Conservation (phyloP, 2,329 filamentous ascomycete species). For the Neophaeococcomyces mojaviensis region DNA sequence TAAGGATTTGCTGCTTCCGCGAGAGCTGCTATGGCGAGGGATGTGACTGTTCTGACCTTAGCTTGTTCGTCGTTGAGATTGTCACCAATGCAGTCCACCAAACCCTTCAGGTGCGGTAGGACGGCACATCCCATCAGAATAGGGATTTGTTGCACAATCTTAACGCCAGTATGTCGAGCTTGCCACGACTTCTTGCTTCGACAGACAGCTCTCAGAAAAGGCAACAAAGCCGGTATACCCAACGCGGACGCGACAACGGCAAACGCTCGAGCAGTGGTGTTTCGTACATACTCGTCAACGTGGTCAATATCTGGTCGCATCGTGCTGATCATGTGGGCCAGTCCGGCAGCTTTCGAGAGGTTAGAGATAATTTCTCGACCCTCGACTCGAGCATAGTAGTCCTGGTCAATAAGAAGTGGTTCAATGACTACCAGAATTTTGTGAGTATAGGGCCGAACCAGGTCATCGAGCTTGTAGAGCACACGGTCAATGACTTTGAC, state of each 20-base stretch:
- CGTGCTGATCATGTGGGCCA: conserved; percentile 98
- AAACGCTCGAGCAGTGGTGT: conserved; percentile 94
- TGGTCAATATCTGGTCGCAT: conserved; percentile 99
- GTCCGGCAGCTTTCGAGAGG: conserved; percentile 87
- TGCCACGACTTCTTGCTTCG: conserved; percentile 99
- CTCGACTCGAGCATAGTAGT: conserved; percentile 97
- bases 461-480: conserved; percentile 94
- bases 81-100: conserved; percentile 92
- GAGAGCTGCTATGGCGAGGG: conserved; percentile 85
- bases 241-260: conserved; percentile 94
- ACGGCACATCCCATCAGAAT: conserved; percentile 98
- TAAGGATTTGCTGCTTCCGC: conserved; percentile 96
- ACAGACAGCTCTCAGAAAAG: conserved; percentile 91
- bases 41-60: conserved; percentile 93
- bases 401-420: conserved; percentile 96
- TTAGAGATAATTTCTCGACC: conserved; percentile 99
- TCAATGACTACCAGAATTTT: conserved; percentile 99
- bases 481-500: conserved; percentile 99
- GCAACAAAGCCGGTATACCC: conserved; percentile 87
- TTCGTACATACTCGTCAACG: conserved; percentile 94
- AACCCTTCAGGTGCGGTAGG: conserved; percentile 84
- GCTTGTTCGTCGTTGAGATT: conserved; percentile 97
- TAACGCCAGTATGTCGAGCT: conserved; percentile 93
- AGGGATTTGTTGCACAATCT: conserved; percentile 97
- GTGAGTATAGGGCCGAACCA: conserved; percentile 92